Percentiles rank a stretch among this genome's conserved stretches.
phyloP scores from a whole-genome alignment of 345 rosid genomes.

The Aquilaria yunnanensis region DNA sequence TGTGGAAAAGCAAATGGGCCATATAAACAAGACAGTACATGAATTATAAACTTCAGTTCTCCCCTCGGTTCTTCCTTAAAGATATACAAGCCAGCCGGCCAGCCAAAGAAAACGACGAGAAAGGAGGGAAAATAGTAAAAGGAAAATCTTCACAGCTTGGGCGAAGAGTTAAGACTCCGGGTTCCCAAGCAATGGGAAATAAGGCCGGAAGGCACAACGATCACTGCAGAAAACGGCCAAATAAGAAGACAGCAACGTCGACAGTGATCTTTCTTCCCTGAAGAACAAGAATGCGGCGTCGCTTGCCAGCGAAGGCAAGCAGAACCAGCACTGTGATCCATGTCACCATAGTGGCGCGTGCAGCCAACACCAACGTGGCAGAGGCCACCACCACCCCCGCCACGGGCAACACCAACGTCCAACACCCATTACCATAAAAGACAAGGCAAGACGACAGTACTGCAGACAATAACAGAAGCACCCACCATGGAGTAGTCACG shows the following conservation, averaged over 20 bases:
- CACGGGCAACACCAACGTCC: conserved; percentile 7
- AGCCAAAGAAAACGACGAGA: too few relatives aligned
- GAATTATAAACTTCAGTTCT: too few relatives aligned
- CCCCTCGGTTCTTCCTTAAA: too few relatives aligned
- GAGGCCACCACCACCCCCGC: conserved; percentile 21
- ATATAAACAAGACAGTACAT: too few relatives aligned
- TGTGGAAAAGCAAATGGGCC: too few relatives aligned
- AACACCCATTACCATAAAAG: conserved; percentile 8
- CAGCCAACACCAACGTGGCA: conserved; percentile 26
- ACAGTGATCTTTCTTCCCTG: conserved; percentile 40
- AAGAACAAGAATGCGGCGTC: conserved; percentile 35
- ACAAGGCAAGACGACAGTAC: conserved; percentile 13
- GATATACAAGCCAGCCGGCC: too few relatives aligned
- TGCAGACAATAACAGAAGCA: conserved; percentile 5
- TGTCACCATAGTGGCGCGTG: conserved; percentile 42
- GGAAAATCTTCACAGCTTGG: too few relatives aligned
- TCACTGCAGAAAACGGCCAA: conserved; percentile 19
- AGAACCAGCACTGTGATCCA: conserved; percentile 49
- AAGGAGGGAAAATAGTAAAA: too few relatives aligned
- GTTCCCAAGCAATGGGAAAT: neutral
- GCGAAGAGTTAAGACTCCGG: too few relatives aligned
- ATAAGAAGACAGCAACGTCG: conserved; percentile 28
- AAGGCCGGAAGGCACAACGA: neutral
- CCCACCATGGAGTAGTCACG: conserved; percentile 3
- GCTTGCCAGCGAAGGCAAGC: conserved; percentile 42